These are phyloP conservation scores for Mayamaea pseudoterrestris DNA, from an alignment of 108 stramenopile species.

Conservation along the genomic window DNA sequence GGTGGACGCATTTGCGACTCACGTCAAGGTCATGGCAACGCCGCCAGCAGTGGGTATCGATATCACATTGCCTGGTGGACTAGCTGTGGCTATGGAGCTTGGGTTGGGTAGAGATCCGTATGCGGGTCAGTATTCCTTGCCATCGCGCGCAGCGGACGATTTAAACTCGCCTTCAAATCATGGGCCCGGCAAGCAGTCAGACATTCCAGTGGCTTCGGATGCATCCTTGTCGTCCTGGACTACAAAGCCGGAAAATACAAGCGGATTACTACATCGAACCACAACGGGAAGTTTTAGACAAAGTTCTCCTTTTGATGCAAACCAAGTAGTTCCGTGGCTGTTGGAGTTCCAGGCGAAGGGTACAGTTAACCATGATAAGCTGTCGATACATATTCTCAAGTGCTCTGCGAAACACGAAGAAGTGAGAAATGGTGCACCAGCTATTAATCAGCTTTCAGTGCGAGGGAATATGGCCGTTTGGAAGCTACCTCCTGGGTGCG, in stretches of 20 bases:
- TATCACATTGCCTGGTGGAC: slow-evolving; percentile 68
- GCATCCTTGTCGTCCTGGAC: slow-evolving; percentile 62
- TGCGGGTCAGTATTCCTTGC: slow-evolving; percentile 25
- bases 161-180: not conserved
- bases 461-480: slow-evolving; percentile 66
- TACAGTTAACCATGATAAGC: slow-evolving; percentile 35
- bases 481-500: slow-evolving; percentile 25
- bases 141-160: too few relatives aligned
- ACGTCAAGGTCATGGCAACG: slow-evolving; percentile 61
- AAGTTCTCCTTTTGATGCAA: slow-evolving; percentile 44
- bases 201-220: too few relatives aligned
- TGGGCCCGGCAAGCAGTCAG: slow-evolving; percentile 14
- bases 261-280: slow-evolving; percentile 6
- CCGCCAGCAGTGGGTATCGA: slow-evolving; percentile 72
- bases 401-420: slow-evolving; percentile 44
- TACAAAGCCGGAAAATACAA: slow-evolving; percentile 15
- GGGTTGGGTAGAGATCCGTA: slow-evolving; percentile 67
- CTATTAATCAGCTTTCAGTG: slow-evolving; percentile 33
- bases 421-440: slow-evolving; percentile 8
- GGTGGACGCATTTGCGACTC: slow-evolving; percentile 49
- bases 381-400: slow-evolving; percentile 44
- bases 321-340: slow-evolving; percentile 67
- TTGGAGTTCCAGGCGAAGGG: slow-evolving; percentile 59
- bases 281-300: not conserved
- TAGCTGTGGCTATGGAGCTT: slow-evolving; percentile 63